These are phyloP conservation scores for Entrophospora sp. DNA, from an alignment of 192 early-diverging fungal genomes.

Conservation along the genomic window DNA sequence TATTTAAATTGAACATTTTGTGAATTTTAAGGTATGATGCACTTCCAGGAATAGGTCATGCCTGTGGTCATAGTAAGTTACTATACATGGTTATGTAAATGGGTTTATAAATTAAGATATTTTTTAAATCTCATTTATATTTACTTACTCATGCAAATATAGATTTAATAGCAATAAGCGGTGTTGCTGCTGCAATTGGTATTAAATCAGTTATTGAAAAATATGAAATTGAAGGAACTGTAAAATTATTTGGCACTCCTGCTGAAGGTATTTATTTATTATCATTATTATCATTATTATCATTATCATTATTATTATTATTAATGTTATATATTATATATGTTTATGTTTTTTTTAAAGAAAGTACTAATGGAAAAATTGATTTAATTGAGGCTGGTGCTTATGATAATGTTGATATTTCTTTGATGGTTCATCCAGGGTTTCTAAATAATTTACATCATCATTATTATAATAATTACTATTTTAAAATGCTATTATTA, in stretches of 20 bases:
- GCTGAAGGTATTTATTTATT: constrained; percentile 55
- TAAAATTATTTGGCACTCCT: constrained; percentile 69
- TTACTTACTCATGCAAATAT: not conserved
- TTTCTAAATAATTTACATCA: not conserved
- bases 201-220: constrained; percentile 23
- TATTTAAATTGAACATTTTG: not conserved
- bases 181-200: constrained; percentile 49
- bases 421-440: constrained; percentile 78
- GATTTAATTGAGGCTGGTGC: constrained; percentile 54
- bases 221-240: constrained; percentile 39
- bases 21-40: constrained; percentile 42
- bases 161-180: not conserved
- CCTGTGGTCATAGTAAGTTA: constrained; percentile 50
- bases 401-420: constrained; percentile 61
- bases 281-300: not conserved
- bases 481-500: not conserved
- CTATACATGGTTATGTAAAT: no score
- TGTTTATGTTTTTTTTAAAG: constrained; percentile 22
- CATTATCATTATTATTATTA: not conserved
- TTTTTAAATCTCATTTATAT: not conserved
- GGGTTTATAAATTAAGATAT: no score
- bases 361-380: constrained; percentile 65
- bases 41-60: constrained; percentile 55
- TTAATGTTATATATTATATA: not conserved
- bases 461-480: not conserved